Base-by-base conservation (phyloP, 169 alveolate species). In the Plasmodium relictum region DNA sequence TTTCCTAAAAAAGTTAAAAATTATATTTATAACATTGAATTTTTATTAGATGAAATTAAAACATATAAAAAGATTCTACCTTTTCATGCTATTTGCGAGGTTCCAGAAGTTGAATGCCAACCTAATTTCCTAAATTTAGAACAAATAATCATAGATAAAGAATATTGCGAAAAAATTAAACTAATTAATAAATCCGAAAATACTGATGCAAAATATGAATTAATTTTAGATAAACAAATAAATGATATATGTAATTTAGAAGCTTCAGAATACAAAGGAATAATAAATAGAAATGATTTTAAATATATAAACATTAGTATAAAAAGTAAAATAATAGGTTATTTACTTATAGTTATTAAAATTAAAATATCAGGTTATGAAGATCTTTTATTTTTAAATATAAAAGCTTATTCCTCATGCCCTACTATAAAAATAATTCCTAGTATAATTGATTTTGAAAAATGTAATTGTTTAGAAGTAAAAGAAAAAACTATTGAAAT, bases 361-460 rank as follows among this genome's bases (percentile, higher is more conserved):
- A 69, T 78, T 24, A 78, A 78, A 42, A 78, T 78, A 45, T 65
- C 78, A 1, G 89, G 89, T 41, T 78, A 44, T 63, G 89, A 63
- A 3, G 89, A 78, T 66, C 56, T 78, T n/a, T 37, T 78, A 44
- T 78, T 78, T 78, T 45, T 65, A 31, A 78, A 78, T 65, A 78
- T 78, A 45, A 78, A 78, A 63, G 89, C 78, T 63, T 58, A 8
- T 69, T 63, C 78, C 16, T 24, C 89, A 10, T 78, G 89, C 50
- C 89, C 89, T 56, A 48, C 74, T 69, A 56, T 78, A 78, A 78
- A 78, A 78, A 78, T 78, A 58, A 56, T 41, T 58, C 89, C 89
- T 26, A 78, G 58, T 52, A 58, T 78, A 26, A 78, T 78, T 37
- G 89, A 78, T 39, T 78, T 78, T 78, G 76, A 78, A 65, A 78